Conservation (phyloP, 768 basidiomycete genomes). For the Clavaria fumosa region DNA sequence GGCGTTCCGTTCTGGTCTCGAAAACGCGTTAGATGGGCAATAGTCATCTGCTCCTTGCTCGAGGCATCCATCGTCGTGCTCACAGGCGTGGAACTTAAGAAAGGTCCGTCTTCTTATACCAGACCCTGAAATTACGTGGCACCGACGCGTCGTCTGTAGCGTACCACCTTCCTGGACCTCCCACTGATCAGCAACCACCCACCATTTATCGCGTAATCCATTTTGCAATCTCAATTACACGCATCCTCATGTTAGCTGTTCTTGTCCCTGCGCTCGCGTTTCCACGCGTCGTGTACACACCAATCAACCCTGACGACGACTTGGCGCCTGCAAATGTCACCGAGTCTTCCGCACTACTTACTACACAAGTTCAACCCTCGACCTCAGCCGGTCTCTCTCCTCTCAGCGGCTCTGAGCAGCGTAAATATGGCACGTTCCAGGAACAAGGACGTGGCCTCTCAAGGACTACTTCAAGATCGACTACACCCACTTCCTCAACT, state of each 20-base stretch:
- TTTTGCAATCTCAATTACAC: constrained; percentile 41
- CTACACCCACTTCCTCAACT: constrained; percentile 29
- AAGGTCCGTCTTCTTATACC: too few relatives aligned
- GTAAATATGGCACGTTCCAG: constrained; percentile 69
- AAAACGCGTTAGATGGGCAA: constrained; percentile 37
- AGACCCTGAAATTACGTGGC: too few relatives aligned
- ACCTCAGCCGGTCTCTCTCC: constrained; percentile 23
- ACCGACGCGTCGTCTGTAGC: too few relatives aligned
- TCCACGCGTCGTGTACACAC: constrained; percentile 10
- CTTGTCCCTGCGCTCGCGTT: not conserved
- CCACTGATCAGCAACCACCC: too few relatives aligned
- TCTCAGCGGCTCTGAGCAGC: constrained; percentile 8
- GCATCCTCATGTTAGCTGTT: constrained; percentile 36
- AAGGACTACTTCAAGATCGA: constrained; percentile 34
- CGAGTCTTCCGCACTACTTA: constrained; percentile 17
- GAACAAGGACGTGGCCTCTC: constrained; percentile 32
- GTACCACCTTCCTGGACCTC: constrained; percentile 20
- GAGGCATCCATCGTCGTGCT: constrained; percentile 49
- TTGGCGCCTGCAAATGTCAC: constrained; percentile 40
- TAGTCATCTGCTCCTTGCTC: constrained; percentile 36
- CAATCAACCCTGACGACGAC: constrained; percentile 23
- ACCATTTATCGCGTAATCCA: constrained; percentile 17
- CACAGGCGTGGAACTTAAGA: constrained; percentile 28
- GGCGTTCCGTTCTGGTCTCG: constrained; percentile 55
- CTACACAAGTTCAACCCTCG: constrained; percentile 26